phyloP scores from a whole-genome alignment of 2,329 filamentous ascomycete species.

The Orbilia ellipsospora region DNA sequence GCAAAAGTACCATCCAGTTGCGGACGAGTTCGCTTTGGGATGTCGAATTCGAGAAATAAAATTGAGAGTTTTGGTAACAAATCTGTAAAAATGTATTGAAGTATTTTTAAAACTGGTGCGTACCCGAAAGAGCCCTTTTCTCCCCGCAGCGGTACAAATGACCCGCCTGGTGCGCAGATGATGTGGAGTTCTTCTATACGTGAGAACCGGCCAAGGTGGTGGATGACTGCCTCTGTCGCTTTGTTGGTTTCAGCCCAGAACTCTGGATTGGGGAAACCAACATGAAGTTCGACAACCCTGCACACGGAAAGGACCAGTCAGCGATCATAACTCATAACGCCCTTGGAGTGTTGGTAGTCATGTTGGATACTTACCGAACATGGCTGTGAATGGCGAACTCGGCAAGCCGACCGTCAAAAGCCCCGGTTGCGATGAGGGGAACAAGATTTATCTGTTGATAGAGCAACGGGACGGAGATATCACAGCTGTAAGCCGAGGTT shows the following conservation, averaged over 20 bases:
- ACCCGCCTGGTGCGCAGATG: not conserved
- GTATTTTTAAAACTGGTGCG: not conserved
- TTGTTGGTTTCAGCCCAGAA: slow-evolving; percentile 17
- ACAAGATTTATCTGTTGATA: slow-evolving; percentile 24
- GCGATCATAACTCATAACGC: too few relatives aligned
- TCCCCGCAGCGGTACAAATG: not conserved
- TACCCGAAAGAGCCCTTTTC: not conserved
- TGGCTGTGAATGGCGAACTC: slow-evolving; percentile 25
- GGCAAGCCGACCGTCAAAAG: slow-evolving; percentile 25
- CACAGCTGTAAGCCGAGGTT: slow-evolving; percentile 17
- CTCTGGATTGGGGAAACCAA: slow-evolving; percentile 15
- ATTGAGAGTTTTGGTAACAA: slow-evolving; percentile 16
- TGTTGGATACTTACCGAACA: slow-evolving; percentile 25
- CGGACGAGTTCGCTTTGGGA: not conserved
- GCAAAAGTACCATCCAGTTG: not conserved
- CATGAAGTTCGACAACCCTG: slow-evolving; percentile 14
- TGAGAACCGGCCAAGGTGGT: slow-evolving; percentile 20
- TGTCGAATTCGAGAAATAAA: slow-evolving; percentile 35
- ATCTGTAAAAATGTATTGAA: slow-evolving; percentile 13
- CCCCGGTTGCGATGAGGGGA: slow-evolving; percentile 14
- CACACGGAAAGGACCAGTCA: slow-evolving; percentile 2
- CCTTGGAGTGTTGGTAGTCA: not conserved
- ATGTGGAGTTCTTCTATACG: slow-evolving; percentile 26
- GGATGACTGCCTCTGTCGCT: not conserved
- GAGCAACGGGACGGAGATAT: slow-evolving; percentile 12